Base-by-base conservation (phyloP, 805 yeast species). In the Lipomyces yamanashiensis region DNA sequence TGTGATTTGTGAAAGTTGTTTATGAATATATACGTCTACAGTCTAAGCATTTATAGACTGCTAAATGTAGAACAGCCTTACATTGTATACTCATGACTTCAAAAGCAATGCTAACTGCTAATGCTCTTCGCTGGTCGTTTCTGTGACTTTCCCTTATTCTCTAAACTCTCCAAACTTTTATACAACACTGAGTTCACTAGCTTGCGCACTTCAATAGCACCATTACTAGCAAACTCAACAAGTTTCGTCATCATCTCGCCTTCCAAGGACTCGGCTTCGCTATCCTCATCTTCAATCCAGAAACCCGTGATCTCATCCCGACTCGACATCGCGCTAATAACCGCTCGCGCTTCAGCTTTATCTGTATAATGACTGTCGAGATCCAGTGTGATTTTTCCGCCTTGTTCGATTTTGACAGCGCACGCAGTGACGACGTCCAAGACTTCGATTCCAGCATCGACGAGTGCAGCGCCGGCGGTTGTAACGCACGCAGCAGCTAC, bases 391-490 rank as follows among this genome's bases (percentile, higher is more conserved):
- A 56, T 49, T 12, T 45, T 17, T 7, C 41, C 39, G 12, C 41
- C 48, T 28, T 17, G 19, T 4, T 36, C 15, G 7, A 54, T 19
- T 43, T 56, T 66, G 36, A 64, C 69, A 7, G 62, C 65, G 39
- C 70, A 59, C 15, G 78, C 77, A 7, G 91, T 83, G 0, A 92
- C 92, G 65, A 92, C 78, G 71, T 92, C 96, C 60, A 84, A 80
- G 36, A 91, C 74, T 70, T 92, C 96, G 34, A 93, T 85, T 7
- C 92, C 92, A 0, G 97, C 87, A 75, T 95, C 95, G 0, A 89
- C 86, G 61, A 95, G 75, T 0, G 97, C 96, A 56, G 91, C 73
- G 2, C 89, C 84, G 0, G 89, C 81, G 44, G 86, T 82, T 67
- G 86, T 87, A n/a, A 84, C 80, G 37, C 68, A 59, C 7, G 65